These are phyloP conservation scores for Komagataella populi DNA, from an alignment of 805 yeast genomes.

Conservation along the genomic window DNA sequence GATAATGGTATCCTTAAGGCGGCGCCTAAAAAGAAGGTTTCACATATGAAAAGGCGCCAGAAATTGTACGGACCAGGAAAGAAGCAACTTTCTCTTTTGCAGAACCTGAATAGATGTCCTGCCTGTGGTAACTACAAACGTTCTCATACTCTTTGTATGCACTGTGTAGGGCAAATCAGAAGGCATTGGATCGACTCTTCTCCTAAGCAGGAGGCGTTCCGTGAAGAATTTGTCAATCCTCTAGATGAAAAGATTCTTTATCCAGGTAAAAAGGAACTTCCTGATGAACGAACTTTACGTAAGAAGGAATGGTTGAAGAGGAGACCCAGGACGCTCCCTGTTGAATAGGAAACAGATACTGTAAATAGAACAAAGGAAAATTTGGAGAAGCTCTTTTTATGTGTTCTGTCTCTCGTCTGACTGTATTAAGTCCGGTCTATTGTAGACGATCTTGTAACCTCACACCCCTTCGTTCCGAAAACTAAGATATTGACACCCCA, in stretches of 20 bases:
- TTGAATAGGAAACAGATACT: constrained; percentile 17
- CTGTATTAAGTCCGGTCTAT: neutral
- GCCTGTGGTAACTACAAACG: constrained; percentile 90
- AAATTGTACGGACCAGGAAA: constrained; percentile 73
- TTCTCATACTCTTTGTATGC: constrained; percentile 84
- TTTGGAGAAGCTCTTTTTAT: neutral
- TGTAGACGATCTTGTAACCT: too few species aligned
- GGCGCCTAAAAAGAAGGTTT: constrained; percentile 87
- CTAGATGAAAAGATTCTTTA: constrained; percentile 53
- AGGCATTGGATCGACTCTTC: constrained; percentile 41
- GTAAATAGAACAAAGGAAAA: neutral
- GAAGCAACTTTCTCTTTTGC: constrained; percentile 65
- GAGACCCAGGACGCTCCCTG: constrained; percentile 43
- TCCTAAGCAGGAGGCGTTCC: constrained; percentile 13
- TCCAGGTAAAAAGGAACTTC: constrained; percentile 52
- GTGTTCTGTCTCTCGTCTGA: neutral
- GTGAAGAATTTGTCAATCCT: constrained; percentile 34
- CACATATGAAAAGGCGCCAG: constrained; percentile 76
- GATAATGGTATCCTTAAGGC: constrained; percentile 74
- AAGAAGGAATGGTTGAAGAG: constrained; percentile 41
- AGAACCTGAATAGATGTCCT: constrained; percentile 81
- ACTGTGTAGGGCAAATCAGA: constrained; percentile 76
- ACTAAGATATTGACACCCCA: neutral
- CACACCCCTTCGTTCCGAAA: too few species aligned
- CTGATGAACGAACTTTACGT: constrained; percentile 30